Evolutionary conservation across 2,329 filamentous ascomycete species (phyloP).

Genomic region (Didymellaceae sp.): DNA sequence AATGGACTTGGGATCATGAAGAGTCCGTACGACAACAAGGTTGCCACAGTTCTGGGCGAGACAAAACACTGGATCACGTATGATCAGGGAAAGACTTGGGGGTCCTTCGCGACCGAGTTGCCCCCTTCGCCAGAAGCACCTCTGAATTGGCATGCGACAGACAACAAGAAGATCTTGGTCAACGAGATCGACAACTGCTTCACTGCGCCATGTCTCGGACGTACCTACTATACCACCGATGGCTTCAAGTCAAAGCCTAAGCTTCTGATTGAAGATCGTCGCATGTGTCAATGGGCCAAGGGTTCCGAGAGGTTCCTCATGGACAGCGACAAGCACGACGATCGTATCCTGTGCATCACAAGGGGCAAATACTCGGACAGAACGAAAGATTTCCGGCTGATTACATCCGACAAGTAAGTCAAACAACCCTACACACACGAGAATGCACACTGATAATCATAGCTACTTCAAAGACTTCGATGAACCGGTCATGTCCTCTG

Average conservation of each 20-base stretch:
- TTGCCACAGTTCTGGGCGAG: slow-evolving; percentile 80
- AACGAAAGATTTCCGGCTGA: slow-evolving; percentile 76
- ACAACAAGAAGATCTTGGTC: slow-evolving; percentile 86
- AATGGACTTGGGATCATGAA: slow-evolving; percentile 68
- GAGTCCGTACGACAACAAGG: slow-evolving; percentile 78
- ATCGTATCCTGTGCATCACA: slow-evolving; percentile 81
- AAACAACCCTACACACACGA: not conserved
- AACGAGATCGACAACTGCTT: slow-evolving; percentile 58
- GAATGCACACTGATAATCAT: slow-evolving; percentile 23
- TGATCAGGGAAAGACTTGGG: slow-evolving; percentile 84
- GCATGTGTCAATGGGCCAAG: slow-evolving; percentile 88
- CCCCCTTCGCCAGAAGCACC: slow-evolving; percentile 62
- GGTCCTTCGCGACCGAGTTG: slow-evolving; percentile 69
- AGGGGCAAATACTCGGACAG: slow-evolving; percentile 73
- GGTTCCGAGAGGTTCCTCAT: slow-evolving; percentile 75
- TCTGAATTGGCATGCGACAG: slow-evolving; percentile 80
- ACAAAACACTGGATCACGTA: slow-evolving; percentile 81
- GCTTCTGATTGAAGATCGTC: slow-evolving; percentile 70
- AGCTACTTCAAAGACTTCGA: slow-evolving; percentile 71
- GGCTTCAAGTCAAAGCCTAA: slow-evolving; percentile 76
- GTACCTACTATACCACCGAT: slow-evolving; percentile 78
- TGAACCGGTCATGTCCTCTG: slow-evolving; percentile 78
- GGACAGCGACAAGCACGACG: slow-evolving; percentile 67
- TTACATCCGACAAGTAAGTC: slow-evolving; percentile 73
- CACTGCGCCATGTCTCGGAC: slow-evolving; percentile 48